A percentile compares a stretch with the other conserved stretches of the same genome.
These are phyloP conservation scores for Sarocladium kiliense DNA, from an alignment of 2,329 filamentous ascomycete species.

Conservation along the genomic window DNA sequence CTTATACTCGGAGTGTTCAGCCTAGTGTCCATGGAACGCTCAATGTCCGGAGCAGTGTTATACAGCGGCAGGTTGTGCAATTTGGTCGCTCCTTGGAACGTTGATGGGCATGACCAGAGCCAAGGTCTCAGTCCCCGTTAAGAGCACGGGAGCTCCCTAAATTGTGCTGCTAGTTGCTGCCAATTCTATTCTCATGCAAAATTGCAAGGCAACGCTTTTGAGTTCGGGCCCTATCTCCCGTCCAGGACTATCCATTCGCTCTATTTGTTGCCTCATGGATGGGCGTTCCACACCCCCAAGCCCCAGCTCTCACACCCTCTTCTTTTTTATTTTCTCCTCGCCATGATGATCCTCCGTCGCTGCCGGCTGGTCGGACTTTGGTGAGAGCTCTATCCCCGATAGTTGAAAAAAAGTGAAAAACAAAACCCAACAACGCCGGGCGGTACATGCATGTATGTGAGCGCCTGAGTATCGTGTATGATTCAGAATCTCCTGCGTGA, in stretches of 20 bases:
- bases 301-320: not conserved
- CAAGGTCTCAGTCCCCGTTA: too few relatives aligned
- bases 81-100: too few relatives aligned
- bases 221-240: not conserved
- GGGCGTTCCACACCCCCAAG: not conserved
- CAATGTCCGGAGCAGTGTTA: too few relatives aligned
- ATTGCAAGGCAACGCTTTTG: not conserved
- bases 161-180: not conserved
- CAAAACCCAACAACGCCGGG: constrained; percentile 2
- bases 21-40: too few relatives aligned
- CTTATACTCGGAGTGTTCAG: too few relatives aligned
- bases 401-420: not conserved
- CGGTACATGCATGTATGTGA: not conserved
- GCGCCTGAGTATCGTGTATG: not conserved
- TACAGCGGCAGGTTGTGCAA: too few relatives aligned
- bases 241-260: not conserved
- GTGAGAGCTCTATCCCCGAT: not conserved
- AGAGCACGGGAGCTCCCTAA: too few relatives aligned
- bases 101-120: too few relatives aligned
- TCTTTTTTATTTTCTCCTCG: not conserved
- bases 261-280: not conserved
- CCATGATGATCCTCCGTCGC: not conserved
- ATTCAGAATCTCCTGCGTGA: too few relatives aligned
- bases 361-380: not conserved
- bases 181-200: not conserved